Evolutionary conservation across 192 early-diverging fungal genomes (phyloP), one percentile per base, ranked within the genome.

Genomic region (Mortierella hygrophila): DNA sequence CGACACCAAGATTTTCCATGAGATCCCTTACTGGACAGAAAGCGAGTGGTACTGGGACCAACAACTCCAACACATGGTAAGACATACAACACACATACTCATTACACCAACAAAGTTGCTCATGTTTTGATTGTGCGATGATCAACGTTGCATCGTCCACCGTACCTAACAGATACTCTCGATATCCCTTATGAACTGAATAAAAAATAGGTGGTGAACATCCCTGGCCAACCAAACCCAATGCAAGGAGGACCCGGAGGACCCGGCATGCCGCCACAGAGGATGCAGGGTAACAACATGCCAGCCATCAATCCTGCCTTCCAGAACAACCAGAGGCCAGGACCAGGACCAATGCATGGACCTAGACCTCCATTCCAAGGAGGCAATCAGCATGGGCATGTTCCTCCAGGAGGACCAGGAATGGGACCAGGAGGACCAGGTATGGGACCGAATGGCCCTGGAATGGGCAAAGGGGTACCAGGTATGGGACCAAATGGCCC

Each of bases 1-100:
- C 49, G 90, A 91, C 26, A 89, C 86, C 0, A 81, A 89, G 35
- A 72, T 68, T 0, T 91, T 88, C 60, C 44, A 57, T 21, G 90
- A 91, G 20, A 69, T 77, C 52, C 90, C 90, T 16, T 89, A 91
- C 55, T 85, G 83, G 83, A 85, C 78, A 11, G 83, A 85, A 40
- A 74, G 57, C 44, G 78, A 85, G 21, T 85, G 83, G 83, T 68
- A 71, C 2, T 70, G 57, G 52, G 83, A 85, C 44, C n/a, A 16
- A 65, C 23, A 80, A 74, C 47, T 42, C 65, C 16, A 75, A 70
- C n/a, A 60, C 15, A 72, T 85, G 75, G 83, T 85, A 85, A 35
- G 77, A n/a, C 4, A 63, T 68, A 29, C 13, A 11, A 11, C 60
- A 35, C 10, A 1, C 15, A 21, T 63, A 32, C 40, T 75, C 11